Conservation (phyloP, 2,329 filamentous ascomycete species). For the Mycosphaerelloides madeirae region DNA sequence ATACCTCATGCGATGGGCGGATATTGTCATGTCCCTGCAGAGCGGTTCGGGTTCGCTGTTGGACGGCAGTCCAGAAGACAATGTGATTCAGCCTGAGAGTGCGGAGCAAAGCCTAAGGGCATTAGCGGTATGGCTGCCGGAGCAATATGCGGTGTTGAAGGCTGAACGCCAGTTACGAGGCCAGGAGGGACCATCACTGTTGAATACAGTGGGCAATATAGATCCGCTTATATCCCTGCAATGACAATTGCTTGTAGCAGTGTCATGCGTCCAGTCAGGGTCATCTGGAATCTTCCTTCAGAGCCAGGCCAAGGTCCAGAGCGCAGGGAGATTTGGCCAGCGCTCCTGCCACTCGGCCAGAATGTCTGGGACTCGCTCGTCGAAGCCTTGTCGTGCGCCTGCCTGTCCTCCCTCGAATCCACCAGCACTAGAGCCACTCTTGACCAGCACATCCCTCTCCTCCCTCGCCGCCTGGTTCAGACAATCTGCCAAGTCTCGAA, state of each 20-base stretch:
- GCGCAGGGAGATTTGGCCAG: constrained; percentile 83
- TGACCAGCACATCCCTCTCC: constrained; percentile 72
- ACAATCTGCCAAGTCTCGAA: constrained; percentile 81
- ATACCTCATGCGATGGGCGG: constrained; percentile 11
- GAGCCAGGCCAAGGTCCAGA: constrained; percentile 96
- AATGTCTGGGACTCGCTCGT: constrained; percentile 89
- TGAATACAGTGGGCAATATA: no score
- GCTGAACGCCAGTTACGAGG: no score
- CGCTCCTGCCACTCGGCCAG: constrained; percentile 89
- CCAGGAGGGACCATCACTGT: no score
- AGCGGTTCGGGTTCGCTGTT: no score
- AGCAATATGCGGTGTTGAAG: no score
- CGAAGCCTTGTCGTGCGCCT: constrained; percentile 69
- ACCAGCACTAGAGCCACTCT: constrained; percentile 45
- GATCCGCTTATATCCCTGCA: no score
- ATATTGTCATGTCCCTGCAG: constrained; percentile 8
- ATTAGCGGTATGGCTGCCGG: no score
- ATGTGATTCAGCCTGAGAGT: no score
- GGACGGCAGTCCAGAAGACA: no score
- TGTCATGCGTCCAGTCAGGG: no score
- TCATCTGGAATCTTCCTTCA: constrained; percentile 38
- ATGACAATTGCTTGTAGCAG: no score
- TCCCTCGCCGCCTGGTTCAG: constrained; percentile 75
- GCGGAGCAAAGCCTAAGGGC: no score
- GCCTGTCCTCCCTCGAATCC: constrained; percentile 68